Evolutionary conservation across 176 grass and related monocot species (phyloP), one percentile per base, ranked within the genome.

Genomic region (Pontederia paniculata): DNA sequence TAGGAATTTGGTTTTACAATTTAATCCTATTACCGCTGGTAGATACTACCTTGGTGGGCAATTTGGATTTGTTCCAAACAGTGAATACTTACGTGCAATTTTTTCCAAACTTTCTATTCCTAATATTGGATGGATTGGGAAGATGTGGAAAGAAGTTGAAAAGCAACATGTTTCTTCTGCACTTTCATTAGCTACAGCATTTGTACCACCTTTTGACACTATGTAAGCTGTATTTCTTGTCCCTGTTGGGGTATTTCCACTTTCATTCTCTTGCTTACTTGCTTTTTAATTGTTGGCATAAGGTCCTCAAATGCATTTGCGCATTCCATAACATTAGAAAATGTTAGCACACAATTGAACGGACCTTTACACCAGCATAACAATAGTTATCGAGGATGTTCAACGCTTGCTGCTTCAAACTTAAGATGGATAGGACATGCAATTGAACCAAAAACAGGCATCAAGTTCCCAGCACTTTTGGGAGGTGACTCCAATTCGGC

Each of bases 371-470:
- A 75, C 14, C 52, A 62, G 9, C 50, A 51, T 22, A 70, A 83
- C 0, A 44, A 57, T 44, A 84, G 81, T 15, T 10, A 46, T 58
- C 21, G 66, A 79, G 79, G 54, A 62, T 82, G 77, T 72, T 45
- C 74, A 66, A 66, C 63, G 8, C 51, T 68, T 88, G 48, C 72
- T 62, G 63, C 81, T 50, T 70, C 74, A 49, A 81, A 70, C 20
- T 75, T 80, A 42, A 76, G 79, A 67, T 81, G 79, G 77, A 72
- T 68, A 64, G 81, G 66, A 82, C 80, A 91, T 77, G 69, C 80
- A 43, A 50, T 78, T 91, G 93, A 98, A 70, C 83, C 83, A 76
- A 80, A 91, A 84, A 98, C 93, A 74, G 86, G 93, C 81, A 98
- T 91, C 50, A 88, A 91, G 44, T 98, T 98, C 37, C 86, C 93